phyloP scores from a whole-genome alignment of 208 protist species.

The Trypanosomatidae sp. region DNA sequence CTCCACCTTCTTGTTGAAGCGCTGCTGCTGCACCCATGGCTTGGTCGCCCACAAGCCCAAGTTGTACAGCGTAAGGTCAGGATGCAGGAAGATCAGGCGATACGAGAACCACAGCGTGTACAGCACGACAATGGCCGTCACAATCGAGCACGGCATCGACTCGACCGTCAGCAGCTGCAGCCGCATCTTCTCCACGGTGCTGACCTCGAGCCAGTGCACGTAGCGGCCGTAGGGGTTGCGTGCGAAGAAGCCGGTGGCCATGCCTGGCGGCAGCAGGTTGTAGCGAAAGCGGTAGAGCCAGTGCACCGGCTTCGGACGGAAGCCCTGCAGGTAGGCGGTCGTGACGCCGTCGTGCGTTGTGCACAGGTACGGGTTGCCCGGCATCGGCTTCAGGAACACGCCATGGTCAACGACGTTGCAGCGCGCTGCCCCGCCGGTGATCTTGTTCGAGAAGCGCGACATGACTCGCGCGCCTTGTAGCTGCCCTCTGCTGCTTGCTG shows the following conservation, averaged over 20 bases:
- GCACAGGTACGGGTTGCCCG: constrained; percentile 55
- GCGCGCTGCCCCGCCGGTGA: constrained; percentile 41
- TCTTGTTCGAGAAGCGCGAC: constrained; percentile 34
- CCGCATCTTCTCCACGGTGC: constrained; percentile 72
- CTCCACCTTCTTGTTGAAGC: constrained; percentile 81
- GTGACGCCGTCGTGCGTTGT: constrained; percentile 56
- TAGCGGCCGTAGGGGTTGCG: constrained; percentile 73
- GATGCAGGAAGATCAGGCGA: constrained; percentile 66
- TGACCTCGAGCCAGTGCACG: constrained; percentile 83
- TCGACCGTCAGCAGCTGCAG: constrained; percentile 39
- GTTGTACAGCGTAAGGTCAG: constrained; percentile 80
- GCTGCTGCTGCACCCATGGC: constrained; percentile 71
- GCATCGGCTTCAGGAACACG: constrained; percentile 58
- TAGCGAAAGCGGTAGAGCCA: constrained; percentile 83
- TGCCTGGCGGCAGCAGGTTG: constrained; percentile 54
- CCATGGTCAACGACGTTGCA: constrained; percentile 61
- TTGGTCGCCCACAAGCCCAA: constrained; percentile 64
- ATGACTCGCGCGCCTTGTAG: too few relatives aligned
- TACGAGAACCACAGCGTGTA: constrained; percentile 63
- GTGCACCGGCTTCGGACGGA: constrained; percentile 37
- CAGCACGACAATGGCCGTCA: constrained; percentile 20
- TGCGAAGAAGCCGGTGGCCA: constrained; percentile 57
- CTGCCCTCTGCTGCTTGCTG: too few relatives aligned
- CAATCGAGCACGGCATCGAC: constrained; percentile 32
- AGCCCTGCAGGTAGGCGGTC: constrained; percentile 66